A percentile compares a stretch with the other conserved stretches of the same genome.
These are phyloP conservation scores for Hypsizygus ulmarius DNA, from an alignment of 1,284 basidiomycete genomes.

Conservation along the genomic window DNA sequence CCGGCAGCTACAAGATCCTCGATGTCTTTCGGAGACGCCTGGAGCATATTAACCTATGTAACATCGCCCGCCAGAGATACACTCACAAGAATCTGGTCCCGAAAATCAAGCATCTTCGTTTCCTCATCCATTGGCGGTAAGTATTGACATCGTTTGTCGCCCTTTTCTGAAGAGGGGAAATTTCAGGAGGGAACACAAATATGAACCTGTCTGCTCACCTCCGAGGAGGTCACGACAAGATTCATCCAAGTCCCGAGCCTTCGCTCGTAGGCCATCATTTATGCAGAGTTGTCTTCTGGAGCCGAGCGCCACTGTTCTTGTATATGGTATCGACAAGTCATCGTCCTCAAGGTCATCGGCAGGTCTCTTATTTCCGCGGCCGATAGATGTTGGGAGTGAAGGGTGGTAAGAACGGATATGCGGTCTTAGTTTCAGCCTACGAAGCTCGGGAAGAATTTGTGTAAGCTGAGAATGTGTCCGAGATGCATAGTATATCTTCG, in stretches of 20 bases:
- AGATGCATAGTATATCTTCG: constrained; percentile 90
- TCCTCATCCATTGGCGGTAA: constrained; percentile 81
- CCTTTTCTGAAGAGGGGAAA: constrained; percentile 44
- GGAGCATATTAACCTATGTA: neutral
- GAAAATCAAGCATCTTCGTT: constrained; percentile 74
- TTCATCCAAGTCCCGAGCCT: constrained; percentile 84
- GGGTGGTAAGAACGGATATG: constrained; percentile 22
- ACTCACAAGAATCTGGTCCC: constrained; percentile 84
- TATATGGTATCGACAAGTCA: constrained; percentile 25
- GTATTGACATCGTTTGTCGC: constrained; percentile 71
- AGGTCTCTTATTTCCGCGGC: constrained; percentile 27
- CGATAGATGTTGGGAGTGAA: constrained; percentile 8
- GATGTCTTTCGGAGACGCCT: constrained; percentile 91
- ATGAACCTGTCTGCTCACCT: constrained; percentile 42
- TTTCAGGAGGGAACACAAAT: constrained; percentile 7
- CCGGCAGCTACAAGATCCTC: constrained; percentile 87
- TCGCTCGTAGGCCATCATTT: constrained; percentile 72
- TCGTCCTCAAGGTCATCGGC: constrained; percentile 27
- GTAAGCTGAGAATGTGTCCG: constrained; percentile 94
- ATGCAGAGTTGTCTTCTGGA: constrained; percentile 95
- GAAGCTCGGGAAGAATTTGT: constrained; percentile 86
- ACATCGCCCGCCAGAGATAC: neutral
- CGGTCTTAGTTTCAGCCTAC: constrained; percentile 51
- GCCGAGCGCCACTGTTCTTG: constrained; percentile 78
- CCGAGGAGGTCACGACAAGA: constrained; percentile 85